Conservation (phyloP, 1,139 yeast genomes). For the Entelexis sorbosivorans region DNA sequence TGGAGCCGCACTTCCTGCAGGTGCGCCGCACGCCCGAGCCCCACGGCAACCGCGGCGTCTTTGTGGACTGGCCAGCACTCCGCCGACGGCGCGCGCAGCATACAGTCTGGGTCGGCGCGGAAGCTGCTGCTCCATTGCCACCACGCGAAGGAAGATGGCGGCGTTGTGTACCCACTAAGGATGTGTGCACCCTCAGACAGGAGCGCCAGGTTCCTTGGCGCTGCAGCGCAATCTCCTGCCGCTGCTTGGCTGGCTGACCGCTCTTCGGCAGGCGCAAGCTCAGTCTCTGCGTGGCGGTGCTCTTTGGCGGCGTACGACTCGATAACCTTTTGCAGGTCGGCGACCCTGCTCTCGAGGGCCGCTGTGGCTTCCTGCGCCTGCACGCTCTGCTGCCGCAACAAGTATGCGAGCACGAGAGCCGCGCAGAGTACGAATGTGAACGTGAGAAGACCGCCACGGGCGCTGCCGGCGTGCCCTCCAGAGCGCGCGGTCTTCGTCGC, state of each 20-base stretch:
- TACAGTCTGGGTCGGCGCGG: constrained; percentile 5
- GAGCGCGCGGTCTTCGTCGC: too few species aligned
- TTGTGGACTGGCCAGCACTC: constrained; percentile 16
- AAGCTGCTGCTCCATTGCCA: constrained; percentile 1
- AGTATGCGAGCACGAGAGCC: background rate
- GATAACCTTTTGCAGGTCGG: background rate
- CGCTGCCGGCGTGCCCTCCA: background rate
- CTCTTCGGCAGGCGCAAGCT: too few species aligned
- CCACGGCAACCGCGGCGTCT: constrained; percentile 8
- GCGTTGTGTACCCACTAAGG: constrained; percentile 6
- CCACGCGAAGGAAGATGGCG: constrained; percentile 7
- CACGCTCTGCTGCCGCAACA: background rate
- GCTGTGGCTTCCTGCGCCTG: background rate
- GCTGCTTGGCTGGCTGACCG: too few species aligned
- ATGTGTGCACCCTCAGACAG: constrained; percentile 8
- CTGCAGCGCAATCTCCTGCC: too few species aligned
- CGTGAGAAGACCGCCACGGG: background rate
- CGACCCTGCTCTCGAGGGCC: background rate
- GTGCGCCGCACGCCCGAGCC: background rate
- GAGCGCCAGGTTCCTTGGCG: constrained; percentile 7
- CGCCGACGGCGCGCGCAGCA: constrained; percentile 2
- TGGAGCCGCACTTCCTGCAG: background rate
- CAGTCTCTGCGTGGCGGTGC: background rate
- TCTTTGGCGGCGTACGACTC: background rate
- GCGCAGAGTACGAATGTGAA: background rate